Percentiles rank a stretch among this genome's conserved stretches.
Conservation (phyloP, 352 stramenopile species). For the Pythium chondricola region DNA sequence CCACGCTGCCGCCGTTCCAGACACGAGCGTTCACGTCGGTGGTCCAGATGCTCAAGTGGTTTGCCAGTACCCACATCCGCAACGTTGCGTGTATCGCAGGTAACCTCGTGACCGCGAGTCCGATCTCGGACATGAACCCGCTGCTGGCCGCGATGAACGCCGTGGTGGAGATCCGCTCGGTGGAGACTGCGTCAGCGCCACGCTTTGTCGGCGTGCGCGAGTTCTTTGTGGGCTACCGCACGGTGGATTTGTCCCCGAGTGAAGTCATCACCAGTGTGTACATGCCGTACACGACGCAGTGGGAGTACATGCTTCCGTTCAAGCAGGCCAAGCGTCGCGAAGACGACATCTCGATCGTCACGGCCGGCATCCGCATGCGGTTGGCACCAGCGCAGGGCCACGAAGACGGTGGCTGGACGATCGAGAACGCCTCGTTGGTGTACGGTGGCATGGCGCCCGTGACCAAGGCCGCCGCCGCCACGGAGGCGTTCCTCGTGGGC, state of each 20-base stretch:
- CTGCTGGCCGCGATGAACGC: slow-evolving; percentile 87
- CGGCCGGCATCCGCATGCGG: slow-evolving; percentile 86
- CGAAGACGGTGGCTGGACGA: slow-evolving; percentile 53
- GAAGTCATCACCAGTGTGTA: slow-evolving; percentile 92
- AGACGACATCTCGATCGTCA: slow-evolving; percentile 98
- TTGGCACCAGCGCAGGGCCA: slow-evolving; percentile 25
- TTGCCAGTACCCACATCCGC: slow-evolving; percentile 95
- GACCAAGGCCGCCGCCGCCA: slow-evolving; percentile 45
- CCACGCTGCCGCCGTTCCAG: slow-evolving; percentile 31
- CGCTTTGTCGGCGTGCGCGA: slow-evolving; percentile 74
- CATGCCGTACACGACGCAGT: slow-evolving; percentile 78
- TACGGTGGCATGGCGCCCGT: slow-evolving; percentile 71
- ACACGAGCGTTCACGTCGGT: slow-evolving; percentile 53
- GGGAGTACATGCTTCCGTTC: slow-evolving; percentile 93
- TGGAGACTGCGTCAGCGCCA: slow-evolving; percentile 8
- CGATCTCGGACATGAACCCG: slow-evolving; percentile 97
- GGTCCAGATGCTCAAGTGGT: slow-evolving; percentile 93
- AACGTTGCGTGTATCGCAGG: slow-evolving; percentile 95
- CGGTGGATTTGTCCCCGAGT: slow-evolving; percentile 79
- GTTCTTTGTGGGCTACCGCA: slow-evolving; percentile 95
- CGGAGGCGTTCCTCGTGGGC: slow-evolving; percentile 68
- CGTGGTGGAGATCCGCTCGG: slow-evolving; percentile 53
- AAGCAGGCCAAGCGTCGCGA: slow-evolving; percentile 94
- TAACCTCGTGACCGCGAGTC: slow-evolving; percentile 96
- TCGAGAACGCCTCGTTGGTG: slow-evolving; percentile 46